Base-by-base conservation (phyloP, 148 eudicot species). In the Rhododendron mucronatum region DNA sequence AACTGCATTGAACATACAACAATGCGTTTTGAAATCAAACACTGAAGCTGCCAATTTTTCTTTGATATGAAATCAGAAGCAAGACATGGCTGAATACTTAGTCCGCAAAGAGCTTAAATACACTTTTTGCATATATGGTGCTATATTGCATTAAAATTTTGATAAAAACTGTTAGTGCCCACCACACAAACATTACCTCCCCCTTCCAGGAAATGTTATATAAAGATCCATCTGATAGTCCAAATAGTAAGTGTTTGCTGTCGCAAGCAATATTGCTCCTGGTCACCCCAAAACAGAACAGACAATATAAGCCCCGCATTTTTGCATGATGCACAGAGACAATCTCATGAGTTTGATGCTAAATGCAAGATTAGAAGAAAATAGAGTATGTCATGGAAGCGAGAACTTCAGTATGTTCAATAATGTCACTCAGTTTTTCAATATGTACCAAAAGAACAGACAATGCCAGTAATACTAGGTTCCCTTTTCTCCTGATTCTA, bases 181-280 rank as follows among this genome's bases (percentile, higher is more conserved):
- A 84, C 37, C 30, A 48, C 80, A 50, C 67, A 23, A 26, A 50
- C 81, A 84, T 87, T 97, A 97, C 99, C 99, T 97, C 99, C 81
- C 99, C 99, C 93, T 95, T 95, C 99, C 99, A 97, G 76, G 99
- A 97, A 89, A 97, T 93, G 84, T 91, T 93, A 90, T 95, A 97
- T 84, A 97, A 87, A 71, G 96, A 91, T 90, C 98, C 96, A 89
- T 93, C 93, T 80, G 98, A 84, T 53, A 96, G 93, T 86, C 98
- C 98, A 69, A 94, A 79, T 78, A 95, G 89, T 88, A 95, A 86
- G 89, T 95, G 92, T 90, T 95, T 95, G 90, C 83, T 95, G 87
- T 95, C 98, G 87, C 97, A 94, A 37, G 93, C 88, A 37, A 95
- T 89, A 86, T 95, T 95, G 92, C 98, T 94, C 95, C 98, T 95